Percentiles rank a stretch among this genome's conserved stretches.
phyloP scores from a whole-genome alignment of 2,329 filamentous ascomycete species.

The Fusarium sp. region DNA sequence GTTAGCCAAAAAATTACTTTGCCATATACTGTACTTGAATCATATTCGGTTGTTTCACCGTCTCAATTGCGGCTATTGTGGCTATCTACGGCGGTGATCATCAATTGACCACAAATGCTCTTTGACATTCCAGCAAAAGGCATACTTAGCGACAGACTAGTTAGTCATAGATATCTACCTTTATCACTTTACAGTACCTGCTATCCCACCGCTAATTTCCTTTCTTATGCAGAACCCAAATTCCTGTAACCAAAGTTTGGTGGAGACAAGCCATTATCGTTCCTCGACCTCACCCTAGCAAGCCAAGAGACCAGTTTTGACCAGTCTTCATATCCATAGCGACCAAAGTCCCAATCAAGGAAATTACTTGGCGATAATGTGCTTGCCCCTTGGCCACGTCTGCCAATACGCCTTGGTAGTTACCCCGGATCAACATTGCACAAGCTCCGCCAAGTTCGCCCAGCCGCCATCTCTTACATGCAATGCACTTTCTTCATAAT shows the following conservation, averaged over 20 bases:
- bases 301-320: conserved; percentile 20
- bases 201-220: conserved; percentile 4
- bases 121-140: background rate
- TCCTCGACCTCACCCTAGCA: background rate
- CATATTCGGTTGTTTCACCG: background rate
- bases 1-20: background rate
- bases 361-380: conserved; percentile 10
- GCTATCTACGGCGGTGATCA: background rate
- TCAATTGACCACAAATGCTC: background rate
- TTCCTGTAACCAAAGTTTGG: background rate
- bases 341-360: background rate
- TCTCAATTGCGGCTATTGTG: background rate
- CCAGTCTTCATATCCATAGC: background rate
- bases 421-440: conserved; percentile 32
- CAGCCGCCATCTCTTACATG: conserved; percentile 20
- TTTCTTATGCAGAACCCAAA: background rate
- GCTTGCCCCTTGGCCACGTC: conserved; percentile 16
- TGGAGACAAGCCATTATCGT: conserved; percentile 5
- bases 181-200: background rate
- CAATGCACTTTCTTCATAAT: conserved; percentile 17
- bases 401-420: background rate
- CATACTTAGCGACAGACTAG: too few species aligned
- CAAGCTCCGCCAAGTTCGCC: conserved; percentile 30
- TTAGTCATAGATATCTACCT: background rate
- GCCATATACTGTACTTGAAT: background rate